Base-by-base conservation (phyloP, 192 early-diverging fungal species). In the Entomortierella lignicola region DNA sequence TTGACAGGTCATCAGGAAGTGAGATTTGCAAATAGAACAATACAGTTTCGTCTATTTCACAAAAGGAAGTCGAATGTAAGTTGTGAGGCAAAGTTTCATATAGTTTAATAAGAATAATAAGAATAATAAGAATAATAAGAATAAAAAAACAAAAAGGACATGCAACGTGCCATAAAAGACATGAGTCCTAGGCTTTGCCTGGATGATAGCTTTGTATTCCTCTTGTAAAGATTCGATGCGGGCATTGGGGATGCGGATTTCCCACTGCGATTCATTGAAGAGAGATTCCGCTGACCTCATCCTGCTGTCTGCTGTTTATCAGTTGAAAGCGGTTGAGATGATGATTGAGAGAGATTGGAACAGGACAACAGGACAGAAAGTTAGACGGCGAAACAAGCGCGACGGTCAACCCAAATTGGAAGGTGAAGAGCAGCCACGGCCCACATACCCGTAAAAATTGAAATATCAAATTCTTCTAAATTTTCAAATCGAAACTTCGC, bases 281-380 rank as follows among this genome's bases (percentile, higher is more conserved):
- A 83, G 63, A 13, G 55, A 64, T 34, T 83, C 82, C 15, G 47
- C 55, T 37, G 82, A 73, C 71, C 63, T 83, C 82, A 83, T 83
- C 47, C 31, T 30, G 12, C 2, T 55, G n/a, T 27, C 21, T 32
- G 60, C 29, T 31, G 29, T 21, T 0, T 62, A 44, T n/a, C n/a
- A n/a, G n/a, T 27, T 60, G 21, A 44, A 44, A 27, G 8, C 0
- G 12, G 43, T 17, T 48, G 44, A 10, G 41, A 29, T 23, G 42
- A 42, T 60, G 39, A 23, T 47, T 37, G 59, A 57, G 21, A 29
- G 34, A 50, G 5, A 2, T 50, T 25, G 2, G 52, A 15, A 53
- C 52, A 53, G 25, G 25, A 23, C 17, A 21, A 53, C 13, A 6
- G 21, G 47, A 10, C 5, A 4, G 26, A 54, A 48, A 50, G 48